Conservation (phyloP, 768 basidiomycete genomes). For the Leccinellum albellum region DNA sequence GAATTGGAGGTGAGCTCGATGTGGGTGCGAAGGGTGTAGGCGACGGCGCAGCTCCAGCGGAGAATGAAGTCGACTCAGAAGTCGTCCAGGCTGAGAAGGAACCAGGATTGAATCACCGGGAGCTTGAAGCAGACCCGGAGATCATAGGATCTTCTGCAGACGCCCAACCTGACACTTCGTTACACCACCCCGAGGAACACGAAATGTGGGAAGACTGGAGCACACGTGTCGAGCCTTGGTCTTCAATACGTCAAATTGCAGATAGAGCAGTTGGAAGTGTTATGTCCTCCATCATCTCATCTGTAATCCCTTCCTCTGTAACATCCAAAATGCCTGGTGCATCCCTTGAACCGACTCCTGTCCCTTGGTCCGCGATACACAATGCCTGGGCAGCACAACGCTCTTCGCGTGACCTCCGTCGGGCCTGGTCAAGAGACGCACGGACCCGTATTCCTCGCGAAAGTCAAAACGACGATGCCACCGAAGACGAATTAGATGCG, state of each 20-base stretch:
- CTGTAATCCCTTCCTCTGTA: slow-evolving; percentile 6
- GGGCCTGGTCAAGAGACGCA: slow-evolving; percentile 57
- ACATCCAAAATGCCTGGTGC: slow-evolving; percentile 18
- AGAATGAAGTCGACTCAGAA: slow-evolving; percentile 2
- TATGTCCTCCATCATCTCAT: slow-evolving; percentile 30
- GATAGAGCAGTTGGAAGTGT: slow-evolving; percentile 73
- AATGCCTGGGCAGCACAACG: slow-evolving; percentile 62
- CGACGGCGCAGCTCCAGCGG: background rate
- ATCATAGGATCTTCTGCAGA: slow-evolving; percentile 16
- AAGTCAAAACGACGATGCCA: slow-evolving; percentile 32
- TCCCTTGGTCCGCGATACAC: slow-evolving; percentile 66
- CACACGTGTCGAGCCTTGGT: slow-evolving; percentile 63
- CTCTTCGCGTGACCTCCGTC: slow-evolving; percentile 48
- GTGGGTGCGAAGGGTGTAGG: background rate
- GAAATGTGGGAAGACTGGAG: slow-evolving; percentile 67
- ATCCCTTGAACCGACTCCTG: slow-evolving; percentile 45
- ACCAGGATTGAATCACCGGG: slow-evolving; percentile 5
- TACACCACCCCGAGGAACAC: slow-evolving; percentile 17
- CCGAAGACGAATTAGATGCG: slow-evolving; percentile 30
- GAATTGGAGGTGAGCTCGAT: slow-evolving; percentile 65
- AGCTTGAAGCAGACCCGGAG: slow-evolving; percentile 18
- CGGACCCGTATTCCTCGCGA: slow-evolving; percentile 34
- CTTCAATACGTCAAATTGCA: slow-evolving; percentile 65
- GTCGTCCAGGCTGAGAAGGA: slow-evolving; percentile 3
- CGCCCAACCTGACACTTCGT: slow-evolving; percentile 3